Conservation (phyloP, 371 early-diverging fungal species). For the Mycotypha africana region DNA sequence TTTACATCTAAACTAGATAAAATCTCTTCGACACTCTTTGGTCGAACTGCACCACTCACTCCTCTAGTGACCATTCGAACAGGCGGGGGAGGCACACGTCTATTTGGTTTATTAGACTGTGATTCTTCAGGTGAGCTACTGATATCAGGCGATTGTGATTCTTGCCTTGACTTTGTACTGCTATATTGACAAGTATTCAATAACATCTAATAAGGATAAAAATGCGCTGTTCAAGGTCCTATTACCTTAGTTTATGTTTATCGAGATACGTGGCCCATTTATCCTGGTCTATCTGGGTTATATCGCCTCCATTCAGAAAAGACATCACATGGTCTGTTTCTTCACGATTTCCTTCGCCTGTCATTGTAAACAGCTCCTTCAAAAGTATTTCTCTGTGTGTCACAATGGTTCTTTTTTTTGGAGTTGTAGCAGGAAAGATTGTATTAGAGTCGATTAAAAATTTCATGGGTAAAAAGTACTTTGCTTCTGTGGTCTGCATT, state of each 20-base stretch:
- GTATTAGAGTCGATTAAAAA: background rate
- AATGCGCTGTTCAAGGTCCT: background rate
- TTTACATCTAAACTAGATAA: slow-evolving; percentile 45
- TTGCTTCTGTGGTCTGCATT: background rate
- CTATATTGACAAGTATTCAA: background rate
- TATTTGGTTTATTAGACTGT: slow-evolving; percentile 1
- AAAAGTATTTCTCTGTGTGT: slow-evolving; percentile 26
- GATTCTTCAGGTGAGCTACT: background rate
- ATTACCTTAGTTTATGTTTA: slow-evolving; percentile 26
- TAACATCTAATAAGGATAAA: background rate
- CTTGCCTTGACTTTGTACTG: slow-evolving; percentile 2
- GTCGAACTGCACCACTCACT: slow-evolving; percentile 60
- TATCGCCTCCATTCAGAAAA: slow-evolving; percentile 30
- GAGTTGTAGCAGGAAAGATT: too few relatives aligned
- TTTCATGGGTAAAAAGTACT: too few relatives aligned
- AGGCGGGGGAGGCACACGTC: slow-evolving; percentile 53
- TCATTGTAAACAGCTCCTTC: slow-evolving; percentile 35
- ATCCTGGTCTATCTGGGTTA: slow-evolving; percentile 24
- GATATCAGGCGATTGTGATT: background rate
- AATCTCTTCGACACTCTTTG: slow-evolving; percentile 57
- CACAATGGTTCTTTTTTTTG: slow-evolving; percentile 22
- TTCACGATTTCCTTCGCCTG: slow-evolving; percentile 8
- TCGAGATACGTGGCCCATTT: slow-evolving; percentile 32
- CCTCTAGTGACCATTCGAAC: slow-evolving; percentile 72
- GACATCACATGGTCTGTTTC: slow-evolving; percentile 15